Conservation (phyloP, 768 basidiomycete genomes). For the Amanita exitialis region DNA sequence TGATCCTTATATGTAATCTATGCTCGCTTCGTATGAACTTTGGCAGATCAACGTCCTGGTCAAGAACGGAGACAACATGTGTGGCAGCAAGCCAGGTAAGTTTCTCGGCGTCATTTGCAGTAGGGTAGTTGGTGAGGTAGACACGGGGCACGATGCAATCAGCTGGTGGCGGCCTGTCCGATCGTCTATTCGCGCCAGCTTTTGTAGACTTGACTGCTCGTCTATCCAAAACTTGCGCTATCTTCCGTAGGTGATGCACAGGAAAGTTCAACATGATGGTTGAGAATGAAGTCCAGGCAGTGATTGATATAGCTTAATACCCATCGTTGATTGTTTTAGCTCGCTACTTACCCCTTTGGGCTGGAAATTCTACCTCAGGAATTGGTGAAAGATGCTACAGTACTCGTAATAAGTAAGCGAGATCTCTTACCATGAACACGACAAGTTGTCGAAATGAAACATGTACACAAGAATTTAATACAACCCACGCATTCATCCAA, state of each 20-base stretch:
- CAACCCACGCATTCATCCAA: too few relatives aligned
- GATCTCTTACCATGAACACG: too few relatives aligned
- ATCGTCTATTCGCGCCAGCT: background rate
- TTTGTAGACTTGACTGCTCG: background rate
- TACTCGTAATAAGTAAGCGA: too few relatives aligned
- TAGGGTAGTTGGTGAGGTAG: conserved; percentile 54
- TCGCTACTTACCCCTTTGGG: too few relatives aligned
- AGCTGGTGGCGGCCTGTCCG: too few relatives aligned
- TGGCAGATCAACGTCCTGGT: conserved; percentile 30
- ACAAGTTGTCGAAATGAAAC: too few relatives aligned
- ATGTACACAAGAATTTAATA: too few relatives aligned
- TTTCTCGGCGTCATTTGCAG: conserved; percentile 36
- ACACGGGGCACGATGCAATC: conserved; percentile 32
- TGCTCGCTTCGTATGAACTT: conserved; percentile 10
- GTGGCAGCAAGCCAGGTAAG: conserved; percentile 56
- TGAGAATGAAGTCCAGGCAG: background rate
- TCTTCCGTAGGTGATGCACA: conserved; percentile 20
- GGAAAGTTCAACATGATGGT: conserved; percentile 24
- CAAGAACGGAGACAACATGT: conserved; percentile 61
- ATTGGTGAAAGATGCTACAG: too few relatives aligned
- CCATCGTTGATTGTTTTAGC: too few relatives aligned
- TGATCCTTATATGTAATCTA: conserved; percentile 29
- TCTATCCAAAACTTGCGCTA: conserved; percentile 9
- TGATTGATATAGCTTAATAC: background rate
- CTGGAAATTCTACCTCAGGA: too few relatives aligned